phyloP scores from a whole-genome alignment of 1,284 basidiomycete genomes.

The Melampsora medusae region DNA sequence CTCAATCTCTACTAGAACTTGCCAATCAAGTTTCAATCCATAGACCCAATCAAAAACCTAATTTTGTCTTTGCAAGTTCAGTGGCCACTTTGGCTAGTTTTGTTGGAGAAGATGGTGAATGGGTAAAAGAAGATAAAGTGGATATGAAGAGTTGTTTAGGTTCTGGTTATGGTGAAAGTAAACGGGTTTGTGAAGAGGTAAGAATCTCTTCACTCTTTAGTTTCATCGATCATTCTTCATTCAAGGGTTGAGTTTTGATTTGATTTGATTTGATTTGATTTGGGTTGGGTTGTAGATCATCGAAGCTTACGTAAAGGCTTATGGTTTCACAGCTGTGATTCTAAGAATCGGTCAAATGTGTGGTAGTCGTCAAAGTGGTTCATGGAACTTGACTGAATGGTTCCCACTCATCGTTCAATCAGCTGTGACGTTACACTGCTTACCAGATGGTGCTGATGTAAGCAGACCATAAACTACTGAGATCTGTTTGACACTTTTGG shows the following conservation, averaged over 20 bases:
- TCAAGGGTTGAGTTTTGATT: neutral
- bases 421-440: neutral
- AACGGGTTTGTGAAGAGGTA: conserved; percentile 25
- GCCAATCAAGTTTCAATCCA: neutral
- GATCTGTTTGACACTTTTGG: neutral
- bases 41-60: neutral
- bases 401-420: conserved; percentile 19
- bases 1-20: conserved; percentile 9
- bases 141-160: conserved; percentile 15
- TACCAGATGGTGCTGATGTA: conserved; percentile 22
- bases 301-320: neutral
- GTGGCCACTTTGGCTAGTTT: conserved; percentile 1
- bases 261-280: neutral
- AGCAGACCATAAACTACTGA: neutral
- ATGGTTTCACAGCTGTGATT: conserved; percentile 1
- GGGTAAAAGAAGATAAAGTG: conserved; percentile 14
- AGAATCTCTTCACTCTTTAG: neutral
- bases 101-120: neutral
- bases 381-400: conserved; percentile 15
- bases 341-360: conserved; percentile 20
- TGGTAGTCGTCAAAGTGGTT: conserved; percentile 1
- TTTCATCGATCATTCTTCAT: neutral
- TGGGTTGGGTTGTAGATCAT: neutral
- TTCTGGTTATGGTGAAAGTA: conserved; percentile 23
- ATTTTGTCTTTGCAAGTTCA: conserved; percentile 18